Evolutionary conservation across 2,329 filamentous ascomycete species (phyloP).

Genomic region (Aureobasidium uvarum): DNA sequence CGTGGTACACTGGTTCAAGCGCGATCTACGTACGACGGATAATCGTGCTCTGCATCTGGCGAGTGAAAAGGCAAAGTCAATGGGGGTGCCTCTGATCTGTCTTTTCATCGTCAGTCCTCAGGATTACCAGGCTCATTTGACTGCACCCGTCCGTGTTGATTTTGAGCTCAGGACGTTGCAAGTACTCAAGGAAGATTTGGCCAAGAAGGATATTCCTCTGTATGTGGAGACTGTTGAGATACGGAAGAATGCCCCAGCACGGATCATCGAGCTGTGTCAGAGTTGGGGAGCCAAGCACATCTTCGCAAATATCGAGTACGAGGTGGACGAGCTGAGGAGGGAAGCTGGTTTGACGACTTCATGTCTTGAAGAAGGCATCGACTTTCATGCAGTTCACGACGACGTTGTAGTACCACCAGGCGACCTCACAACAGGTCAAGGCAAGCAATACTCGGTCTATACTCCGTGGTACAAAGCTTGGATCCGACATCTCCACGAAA

Average conservation of each 20-base stretch:
- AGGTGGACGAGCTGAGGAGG: constrained; percentile 81
- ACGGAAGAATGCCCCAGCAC: constrained; percentile 59
- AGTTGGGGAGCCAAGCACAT: constrained; percentile 73
- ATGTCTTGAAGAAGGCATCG: constrained; percentile 62
- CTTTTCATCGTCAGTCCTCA: constrained; percentile 79
- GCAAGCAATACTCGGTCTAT: constrained; percentile 82
- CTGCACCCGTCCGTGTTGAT: constrained; percentile 70
- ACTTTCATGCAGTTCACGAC: constrained; percentile 73
- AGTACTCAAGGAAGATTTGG: constrained; percentile 65
- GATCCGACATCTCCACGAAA: constrained; percentile 68
- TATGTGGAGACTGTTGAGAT: constrained; percentile 69
- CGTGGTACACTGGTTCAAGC: constrained; percentile 89
- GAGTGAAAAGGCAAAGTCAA: constrained; percentile 62
- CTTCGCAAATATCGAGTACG: constrained; percentile 84
- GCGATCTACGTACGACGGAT: constrained; percentile 70
- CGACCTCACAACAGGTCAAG: constrained; percentile 61
- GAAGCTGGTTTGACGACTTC: constrained; percentile 65
- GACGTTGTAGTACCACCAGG: constrained; percentile 80
- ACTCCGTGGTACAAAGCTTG: constrained; percentile 78
- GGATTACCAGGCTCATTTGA: constrained; percentile 79
- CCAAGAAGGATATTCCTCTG: constrained; percentile 70
- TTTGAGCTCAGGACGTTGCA: constrained; percentile 73
- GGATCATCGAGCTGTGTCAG: constrained; percentile 64
- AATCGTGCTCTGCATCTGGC: constrained; percentile 71
- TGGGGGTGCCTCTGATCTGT: constrained; percentile 69